A percentile compares a stretch with the other conserved stretches of the same genome.
Conservation (phyloP, 2,329 filamentous ascomycete genomes). For the Neofusicoccum cordaticola region DNA sequence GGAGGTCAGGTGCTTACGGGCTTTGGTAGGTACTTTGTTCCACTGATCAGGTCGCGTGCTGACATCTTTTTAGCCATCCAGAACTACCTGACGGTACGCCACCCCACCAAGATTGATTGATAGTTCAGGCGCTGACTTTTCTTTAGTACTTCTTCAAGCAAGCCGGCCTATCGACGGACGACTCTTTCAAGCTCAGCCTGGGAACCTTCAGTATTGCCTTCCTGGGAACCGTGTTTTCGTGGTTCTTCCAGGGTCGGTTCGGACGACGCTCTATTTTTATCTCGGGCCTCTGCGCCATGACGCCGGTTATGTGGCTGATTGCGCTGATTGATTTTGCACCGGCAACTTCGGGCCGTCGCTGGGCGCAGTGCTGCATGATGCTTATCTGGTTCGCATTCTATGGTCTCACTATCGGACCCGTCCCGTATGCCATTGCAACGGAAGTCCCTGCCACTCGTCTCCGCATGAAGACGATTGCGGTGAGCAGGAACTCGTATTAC, state of each 20-base stretch:
- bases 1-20: constrained; percentile 44
- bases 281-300: constrained; percentile 59
- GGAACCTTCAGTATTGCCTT: constrained; percentile 64
- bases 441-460: constrained; percentile 80
- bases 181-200: constrained; percentile 45
- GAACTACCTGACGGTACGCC: constrained; percentile 37
- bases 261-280: constrained; percentile 72
- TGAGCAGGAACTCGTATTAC: constrained; percentile 73
- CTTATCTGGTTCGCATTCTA: constrained; percentile 61
- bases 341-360: neutral
- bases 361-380: constrained; percentile 22
- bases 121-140: neutral
- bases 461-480: constrained; percentile 85
- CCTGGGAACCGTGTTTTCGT: constrained; percentile 73
- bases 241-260: constrained; percentile 75
- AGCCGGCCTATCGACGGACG: constrained; percentile 41
- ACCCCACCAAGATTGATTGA: neutral
- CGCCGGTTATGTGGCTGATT: constrained; percentile 77
- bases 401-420: constrained; percentile 80
- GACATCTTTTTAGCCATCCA: constrained; percentile 31
- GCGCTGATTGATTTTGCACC: constrained; percentile 59
- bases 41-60: neutral
- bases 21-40: constrained; percentile 20
- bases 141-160: constrained; percentile 44
- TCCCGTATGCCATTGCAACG: constrained; percentile 81